Evolutionary conservation across 345 rosid genomes (phyloP).

Genomic region (Eucalyptus pauciflora): DNA sequence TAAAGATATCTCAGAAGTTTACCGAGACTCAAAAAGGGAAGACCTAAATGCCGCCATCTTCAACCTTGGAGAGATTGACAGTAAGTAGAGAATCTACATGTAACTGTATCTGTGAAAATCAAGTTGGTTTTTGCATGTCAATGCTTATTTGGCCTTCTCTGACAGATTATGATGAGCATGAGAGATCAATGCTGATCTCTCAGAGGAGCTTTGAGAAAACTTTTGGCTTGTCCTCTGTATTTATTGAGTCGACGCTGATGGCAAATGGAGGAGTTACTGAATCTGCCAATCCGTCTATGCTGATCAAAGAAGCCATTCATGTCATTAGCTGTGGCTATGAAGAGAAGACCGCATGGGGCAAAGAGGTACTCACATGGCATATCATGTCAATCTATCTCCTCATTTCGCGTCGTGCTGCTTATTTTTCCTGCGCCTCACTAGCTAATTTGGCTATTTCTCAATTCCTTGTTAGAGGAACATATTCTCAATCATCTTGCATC

Average conservation of each 20-base stretch:
- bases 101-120: neutral
- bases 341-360: constrained; percentile 96
- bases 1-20: constrained; percentile 62
- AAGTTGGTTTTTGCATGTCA: neutral
- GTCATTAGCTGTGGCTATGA: constrained; percentile 94
- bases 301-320: constrained; percentile 95
- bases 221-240: constrained; percentile 86
- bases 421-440: neutral
- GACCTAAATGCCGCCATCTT: constrained; percentile 93
- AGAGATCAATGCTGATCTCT: constrained; percentile 90
- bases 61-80: constrained; percentile 79
- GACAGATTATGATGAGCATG: constrained; percentile 82
- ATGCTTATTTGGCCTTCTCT: neutral
- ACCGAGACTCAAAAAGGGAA: constrained; percentile 77
- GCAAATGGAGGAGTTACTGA: constrained; percentile 92
- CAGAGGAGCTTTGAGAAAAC: constrained; percentile 93
- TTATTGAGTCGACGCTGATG: constrained; percentile 91
- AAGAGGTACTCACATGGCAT: constrained; percentile 48
- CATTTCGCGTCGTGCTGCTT: neutral
- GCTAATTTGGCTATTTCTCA: neutral
- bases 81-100: constrained; percentile 17
- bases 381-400: neutral
- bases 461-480: neutral
- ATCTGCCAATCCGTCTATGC: constrained; percentile 65
- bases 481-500: neutral